Conservation (phyloP, 768 basidiomycete species). For the Amylocystis lapponica region DNA sequence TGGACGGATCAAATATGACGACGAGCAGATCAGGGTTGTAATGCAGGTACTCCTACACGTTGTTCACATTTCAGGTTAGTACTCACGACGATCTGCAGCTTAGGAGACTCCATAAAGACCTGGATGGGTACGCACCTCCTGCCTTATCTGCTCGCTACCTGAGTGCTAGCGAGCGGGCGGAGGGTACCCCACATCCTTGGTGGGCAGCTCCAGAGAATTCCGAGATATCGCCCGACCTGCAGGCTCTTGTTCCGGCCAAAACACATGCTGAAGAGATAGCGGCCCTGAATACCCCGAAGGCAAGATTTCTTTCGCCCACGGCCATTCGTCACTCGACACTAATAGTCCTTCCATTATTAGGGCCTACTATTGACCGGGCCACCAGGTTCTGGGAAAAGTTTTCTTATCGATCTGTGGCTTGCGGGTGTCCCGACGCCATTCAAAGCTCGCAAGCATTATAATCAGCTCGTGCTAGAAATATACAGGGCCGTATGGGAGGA, state of each 20-base stretch:
- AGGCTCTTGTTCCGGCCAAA: conserved; percentile 34
- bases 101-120: conserved; percentile 38
- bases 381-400: conserved; percentile 49
- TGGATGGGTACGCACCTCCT: conserved; percentile 47
- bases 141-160: conserved; percentile 29
- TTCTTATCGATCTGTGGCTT: conserved; percentile 53
- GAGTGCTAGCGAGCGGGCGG: not conserved
- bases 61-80: not conserved
- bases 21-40: conserved; percentile 46
- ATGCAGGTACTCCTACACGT: conserved; percentile 36
- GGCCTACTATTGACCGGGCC: conserved; percentile 47
- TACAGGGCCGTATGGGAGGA: conserved; percentile 51
- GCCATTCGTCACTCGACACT: not conserved
- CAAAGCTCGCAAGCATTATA: conserved; percentile 55
- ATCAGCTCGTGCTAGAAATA: conserved; percentile 47
- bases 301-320: conserved; percentile 19
- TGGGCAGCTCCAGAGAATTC: conserved; percentile 21
- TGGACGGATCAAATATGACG: conserved; percentile 43
- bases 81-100: conserved; percentile 28
- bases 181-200: conserved; percentile 26
- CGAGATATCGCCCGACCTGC: conserved; percentile 17
- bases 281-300: conserved; percentile 46
- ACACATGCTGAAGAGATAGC: conserved; percentile 48
- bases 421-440: conserved; percentile 43
- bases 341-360: conserved; percentile 19